A percentile compares a stretch with the other conserved stretches of the same genome.
Evolutionary conservation across 306 rosid species (phyloP).

Genomic region (Corylus avellana): DNA sequence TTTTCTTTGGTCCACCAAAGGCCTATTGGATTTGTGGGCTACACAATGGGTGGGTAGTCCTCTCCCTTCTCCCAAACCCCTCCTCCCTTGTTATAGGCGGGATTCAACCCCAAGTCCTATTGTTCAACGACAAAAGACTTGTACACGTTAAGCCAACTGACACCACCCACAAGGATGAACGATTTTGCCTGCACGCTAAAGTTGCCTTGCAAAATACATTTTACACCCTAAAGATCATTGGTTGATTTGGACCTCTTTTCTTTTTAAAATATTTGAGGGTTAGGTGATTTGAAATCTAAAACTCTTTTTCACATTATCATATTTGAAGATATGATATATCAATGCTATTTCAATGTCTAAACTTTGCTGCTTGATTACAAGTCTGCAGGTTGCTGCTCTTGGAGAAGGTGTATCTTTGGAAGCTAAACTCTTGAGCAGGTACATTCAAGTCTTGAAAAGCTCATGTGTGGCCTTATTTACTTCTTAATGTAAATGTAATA

Average conservation of each 20-base stretch:
- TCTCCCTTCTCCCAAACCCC: not conserved
- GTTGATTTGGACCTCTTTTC: not conserved
- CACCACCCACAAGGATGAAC: not conserved
- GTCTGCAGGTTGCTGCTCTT: conserved; percentile 79
- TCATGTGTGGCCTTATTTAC: conserved; percentile 29
- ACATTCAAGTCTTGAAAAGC: conserved; percentile 32
- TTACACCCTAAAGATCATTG: not conserved
- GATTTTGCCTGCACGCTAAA: not conserved
- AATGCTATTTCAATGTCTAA: conserved; percentile 24
- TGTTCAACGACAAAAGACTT: not conserved
- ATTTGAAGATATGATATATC: conserved; percentile 1
- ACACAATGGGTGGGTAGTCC: not conserved
- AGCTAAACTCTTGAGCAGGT: conserved; percentile 99
- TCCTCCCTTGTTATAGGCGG: not conserved
- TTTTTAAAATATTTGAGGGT: not conserved
- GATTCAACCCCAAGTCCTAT: not conserved
- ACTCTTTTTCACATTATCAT: not conserved
- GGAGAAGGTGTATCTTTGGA: conserved; percentile 97
- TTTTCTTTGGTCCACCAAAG: not conserved
- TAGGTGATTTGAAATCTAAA: not conserved
- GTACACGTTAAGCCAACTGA: not conserved
- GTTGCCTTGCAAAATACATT: not conserved
- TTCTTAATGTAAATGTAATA: conserved; percentile 26
- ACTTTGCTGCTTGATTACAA: conserved; percentile 25
- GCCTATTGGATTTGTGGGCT: not conserved